Conservation (phyloP, 83 land plant species). For the Diphasiastrum complanatum region DNA sequence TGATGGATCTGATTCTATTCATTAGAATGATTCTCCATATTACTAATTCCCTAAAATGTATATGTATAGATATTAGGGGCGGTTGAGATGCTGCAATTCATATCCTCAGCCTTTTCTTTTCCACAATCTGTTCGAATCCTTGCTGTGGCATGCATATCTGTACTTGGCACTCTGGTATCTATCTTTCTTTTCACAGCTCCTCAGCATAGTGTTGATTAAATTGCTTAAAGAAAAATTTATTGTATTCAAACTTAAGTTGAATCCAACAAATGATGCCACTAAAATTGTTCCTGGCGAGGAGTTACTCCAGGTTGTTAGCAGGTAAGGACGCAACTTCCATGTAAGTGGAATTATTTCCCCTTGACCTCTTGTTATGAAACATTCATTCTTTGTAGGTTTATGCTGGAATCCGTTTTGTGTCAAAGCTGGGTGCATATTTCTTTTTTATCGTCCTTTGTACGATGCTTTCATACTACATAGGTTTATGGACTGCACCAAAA, state of each 20-base stretch:
- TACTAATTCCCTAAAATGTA: too few species aligned
- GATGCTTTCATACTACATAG: slow-evolving; percentile 13
- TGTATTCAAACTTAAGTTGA: too few species aligned
- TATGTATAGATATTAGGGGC: slow-evolving; percentile 7
- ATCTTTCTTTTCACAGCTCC: not conserved
- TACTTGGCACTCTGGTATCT: slow-evolving; percentile 11
- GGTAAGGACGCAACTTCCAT: too few species aligned
- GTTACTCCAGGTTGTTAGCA: too few species aligned
- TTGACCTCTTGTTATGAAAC: not conserved
- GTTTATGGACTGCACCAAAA: slow-evolving; percentile 7
- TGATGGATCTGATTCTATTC: too few species aligned
- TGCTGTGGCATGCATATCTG: not conserved
- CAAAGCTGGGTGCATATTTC: slow-evolving; percentile 3
- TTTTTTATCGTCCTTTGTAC: slow-evolving; percentile 9
- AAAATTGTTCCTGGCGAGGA: too few species aligned
- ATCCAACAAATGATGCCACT: too few species aligned
- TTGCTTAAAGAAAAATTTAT: too few species aligned
- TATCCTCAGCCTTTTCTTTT: not conserved
- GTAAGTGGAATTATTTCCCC: not conserved
- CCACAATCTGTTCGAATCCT: slow-evolving; percentile 3
- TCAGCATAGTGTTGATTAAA: not conserved
- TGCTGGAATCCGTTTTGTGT: slow-evolving; percentile 11
- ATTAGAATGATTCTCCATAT: too few species aligned
- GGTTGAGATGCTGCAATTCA: slow-evolving; percentile 14
- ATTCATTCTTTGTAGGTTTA: not conserved